Percentiles rank a stretch among this genome's conserved stretches.
phyloP scores from a whole-genome alignment of 768 basidiomycete species.

The Chlorophyllum brunneum region DNA sequence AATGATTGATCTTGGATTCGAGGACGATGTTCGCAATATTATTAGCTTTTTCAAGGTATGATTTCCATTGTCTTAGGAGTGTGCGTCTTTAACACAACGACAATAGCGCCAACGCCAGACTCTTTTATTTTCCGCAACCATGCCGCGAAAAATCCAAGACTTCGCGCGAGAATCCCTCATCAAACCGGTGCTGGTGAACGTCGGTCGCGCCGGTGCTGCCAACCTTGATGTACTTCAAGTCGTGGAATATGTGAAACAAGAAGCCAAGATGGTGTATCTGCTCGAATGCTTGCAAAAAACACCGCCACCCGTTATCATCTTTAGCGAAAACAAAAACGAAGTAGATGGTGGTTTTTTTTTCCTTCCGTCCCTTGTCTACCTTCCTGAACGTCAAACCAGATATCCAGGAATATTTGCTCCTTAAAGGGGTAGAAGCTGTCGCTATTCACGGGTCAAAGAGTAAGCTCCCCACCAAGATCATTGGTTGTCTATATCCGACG shows the following conservation, averaged over 20 bases:
- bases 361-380: neutral
- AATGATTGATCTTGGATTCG: constrained; percentile 99
- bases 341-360: constrained; percentile 75
- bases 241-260: constrained; percentile 98
- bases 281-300: constrained; percentile 98
- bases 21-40: constrained; percentile 97
- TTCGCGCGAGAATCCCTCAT: constrained; percentile 98
- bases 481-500: constrained; percentile 1
- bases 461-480: constrained; percentile 31
- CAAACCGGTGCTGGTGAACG: constrained; percentile 91
- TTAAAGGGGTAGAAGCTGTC: constrained; percentile 98
- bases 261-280: constrained; percentile 99
- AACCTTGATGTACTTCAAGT: constrained; percentile 95
- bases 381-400: constrained; percentile 43
- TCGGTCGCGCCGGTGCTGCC: constrained; percentile 96
- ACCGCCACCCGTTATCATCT: constrained; percentile 95
- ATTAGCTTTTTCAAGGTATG: constrained; percentile 98
- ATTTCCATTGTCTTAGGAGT: neutral
- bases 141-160: constrained; percentile 98
- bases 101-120: constrained; percentile 91
- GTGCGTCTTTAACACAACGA: neutral
- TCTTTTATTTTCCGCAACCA: constrained; percentile 95
- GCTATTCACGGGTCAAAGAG: constrained; percentile 98
- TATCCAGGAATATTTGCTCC: constrained; percentile 94
- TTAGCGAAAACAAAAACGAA: constrained; percentile 99